These are phyloP conservation scores for Tetragonia tetragonoides DNA, from an alignment of 148 eudicot genomes.

Conservation along the genomic window DNA sequence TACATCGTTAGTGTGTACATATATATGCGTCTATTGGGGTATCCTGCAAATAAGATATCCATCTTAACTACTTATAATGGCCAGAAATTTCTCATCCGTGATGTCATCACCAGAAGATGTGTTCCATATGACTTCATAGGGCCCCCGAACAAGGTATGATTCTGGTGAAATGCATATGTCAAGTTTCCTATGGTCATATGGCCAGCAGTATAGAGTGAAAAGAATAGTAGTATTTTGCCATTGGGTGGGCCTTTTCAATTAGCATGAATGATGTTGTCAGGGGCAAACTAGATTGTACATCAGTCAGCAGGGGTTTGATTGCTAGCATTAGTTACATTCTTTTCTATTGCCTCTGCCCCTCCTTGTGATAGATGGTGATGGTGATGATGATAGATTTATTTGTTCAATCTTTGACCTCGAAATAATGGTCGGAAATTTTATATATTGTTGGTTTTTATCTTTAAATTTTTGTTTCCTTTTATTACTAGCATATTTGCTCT, in stretches of 20 bases:
- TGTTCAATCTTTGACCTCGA: neutral
- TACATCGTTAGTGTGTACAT: constrained; percentile 91
- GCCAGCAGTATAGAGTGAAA: neutral
- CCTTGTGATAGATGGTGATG: neutral
- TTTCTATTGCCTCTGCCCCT: neutral
- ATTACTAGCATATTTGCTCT: neutral
- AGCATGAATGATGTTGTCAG: neutral
- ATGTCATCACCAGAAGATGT: constrained; percentile 83
- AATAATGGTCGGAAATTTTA: neutral
- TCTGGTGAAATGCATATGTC: neutral
- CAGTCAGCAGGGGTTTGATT: neutral
- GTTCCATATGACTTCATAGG: constrained; percentile 78
- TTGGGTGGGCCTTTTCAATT: neutral
- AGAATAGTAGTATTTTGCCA: neutral
- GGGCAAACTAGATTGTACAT: neutral
- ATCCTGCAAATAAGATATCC: constrained; percentile 94
- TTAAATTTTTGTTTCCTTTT: neutral
- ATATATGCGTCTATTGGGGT: constrained; percentile 92
- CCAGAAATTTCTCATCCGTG: constrained; percentile 94
- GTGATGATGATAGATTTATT: neutral
- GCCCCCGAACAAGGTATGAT: constrained; percentile 76
- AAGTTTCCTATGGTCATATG: neutral
- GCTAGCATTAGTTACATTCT: neutral
- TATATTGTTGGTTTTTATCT: too few species aligned
- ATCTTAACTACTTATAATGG: constrained; percentile 96